Evolutionary conservation across 208 protist genomes (phyloP).

Genomic region (Crithidia expoeki): DNA sequence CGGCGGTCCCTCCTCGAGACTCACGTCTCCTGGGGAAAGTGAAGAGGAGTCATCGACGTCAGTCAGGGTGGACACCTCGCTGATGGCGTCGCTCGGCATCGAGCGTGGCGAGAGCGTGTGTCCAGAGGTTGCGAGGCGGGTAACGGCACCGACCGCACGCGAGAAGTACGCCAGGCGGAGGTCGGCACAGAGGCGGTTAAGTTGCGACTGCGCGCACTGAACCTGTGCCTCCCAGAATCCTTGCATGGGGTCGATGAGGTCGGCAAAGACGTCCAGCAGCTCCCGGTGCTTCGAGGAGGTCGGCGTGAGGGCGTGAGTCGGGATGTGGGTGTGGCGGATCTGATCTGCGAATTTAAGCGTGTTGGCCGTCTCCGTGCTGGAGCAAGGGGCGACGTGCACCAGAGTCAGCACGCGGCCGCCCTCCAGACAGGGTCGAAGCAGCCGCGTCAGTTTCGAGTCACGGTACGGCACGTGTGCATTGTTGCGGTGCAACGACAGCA

Average conservation of each 20-base stretch:
- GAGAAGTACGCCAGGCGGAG: slow-evolving; percentile 66
- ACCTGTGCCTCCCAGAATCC: slow-evolving; percentile 55
- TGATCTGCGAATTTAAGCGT: slow-evolving; percentile 88
- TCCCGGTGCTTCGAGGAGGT: slow-evolving; percentile 43
- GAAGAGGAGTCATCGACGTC: slow-evolving; percentile 22
- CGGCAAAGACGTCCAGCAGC: slow-evolving; percentile 75
- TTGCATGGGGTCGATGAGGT: slow-evolving; percentile 74
- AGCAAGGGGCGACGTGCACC: slow-evolving; percentile 84
- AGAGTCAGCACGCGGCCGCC: slow-evolving; percentile 77
- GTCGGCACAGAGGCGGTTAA: slow-evolving; percentile 77
- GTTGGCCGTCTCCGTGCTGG: slow-evolving; percentile 62
- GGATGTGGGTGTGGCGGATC: slow-evolving; percentile 77
- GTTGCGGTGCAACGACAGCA: slow-evolving; percentile 75
- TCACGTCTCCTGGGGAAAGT: slow-evolving; percentile 26
- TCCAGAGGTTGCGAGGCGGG: not conserved
- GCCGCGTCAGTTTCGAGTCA: slow-evolving; percentile 91
- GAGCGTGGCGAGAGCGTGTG: slow-evolving; percentile 6
- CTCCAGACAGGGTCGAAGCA: slow-evolving; percentile 88
- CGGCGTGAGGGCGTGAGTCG: slow-evolving; percentile 60
- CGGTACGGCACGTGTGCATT: slow-evolving; percentile 90
- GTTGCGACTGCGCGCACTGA: slow-evolving; percentile 43
- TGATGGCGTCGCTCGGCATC: slow-evolving; percentile 26
- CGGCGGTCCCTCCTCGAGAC: slow-evolving; percentile 26
- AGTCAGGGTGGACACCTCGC: slow-evolving; percentile 29
- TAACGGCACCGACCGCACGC: slow-evolving; percentile 24